Evolutionary conservation across 257 asterid genomes (phyloP).

Genomic region (Knoxia roxburghii): DNA sequence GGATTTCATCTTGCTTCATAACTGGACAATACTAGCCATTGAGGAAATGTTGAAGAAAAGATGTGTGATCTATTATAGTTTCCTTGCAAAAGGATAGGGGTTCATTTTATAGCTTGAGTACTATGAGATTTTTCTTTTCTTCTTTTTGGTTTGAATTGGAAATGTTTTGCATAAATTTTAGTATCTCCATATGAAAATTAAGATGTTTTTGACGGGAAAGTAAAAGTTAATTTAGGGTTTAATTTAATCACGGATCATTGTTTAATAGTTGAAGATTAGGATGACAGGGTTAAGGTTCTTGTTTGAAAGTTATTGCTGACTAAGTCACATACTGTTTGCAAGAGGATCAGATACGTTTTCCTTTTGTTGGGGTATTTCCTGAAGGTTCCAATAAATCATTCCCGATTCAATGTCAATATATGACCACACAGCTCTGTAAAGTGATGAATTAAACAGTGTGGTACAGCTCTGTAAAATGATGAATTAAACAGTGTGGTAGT

Average conservation of each 20-base stretch:
- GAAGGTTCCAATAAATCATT: background rate
- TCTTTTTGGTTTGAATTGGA: background rate
- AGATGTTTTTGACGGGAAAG: background rate
- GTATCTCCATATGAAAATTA: too few relatives aligned
- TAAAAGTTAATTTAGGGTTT: background rate
- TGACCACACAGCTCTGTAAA: background rate
- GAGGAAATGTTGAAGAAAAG: background rate
- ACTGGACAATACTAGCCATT: background rate
- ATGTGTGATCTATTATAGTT: background rate
- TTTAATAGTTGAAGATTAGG: background rate
- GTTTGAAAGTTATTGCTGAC: background rate
- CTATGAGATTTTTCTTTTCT: background rate
- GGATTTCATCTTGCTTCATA: background rate
- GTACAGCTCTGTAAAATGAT: background rate
- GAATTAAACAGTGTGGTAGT: background rate
- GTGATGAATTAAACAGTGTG: too few relatives aligned
- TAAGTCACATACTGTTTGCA: background rate
- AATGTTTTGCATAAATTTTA: background rate
- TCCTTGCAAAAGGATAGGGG: too few relatives aligned
- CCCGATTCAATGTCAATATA: background rate
- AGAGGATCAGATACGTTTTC: background rate
- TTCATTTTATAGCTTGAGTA: background rate
- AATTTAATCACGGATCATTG: background rate
- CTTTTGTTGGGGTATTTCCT: too few relatives aligned
- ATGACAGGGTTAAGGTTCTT: background rate